Evolutionary conservation across 2,329 filamentous ascomycete genomes (phyloP).

Genomic region (Alternaria viburni): DNA sequence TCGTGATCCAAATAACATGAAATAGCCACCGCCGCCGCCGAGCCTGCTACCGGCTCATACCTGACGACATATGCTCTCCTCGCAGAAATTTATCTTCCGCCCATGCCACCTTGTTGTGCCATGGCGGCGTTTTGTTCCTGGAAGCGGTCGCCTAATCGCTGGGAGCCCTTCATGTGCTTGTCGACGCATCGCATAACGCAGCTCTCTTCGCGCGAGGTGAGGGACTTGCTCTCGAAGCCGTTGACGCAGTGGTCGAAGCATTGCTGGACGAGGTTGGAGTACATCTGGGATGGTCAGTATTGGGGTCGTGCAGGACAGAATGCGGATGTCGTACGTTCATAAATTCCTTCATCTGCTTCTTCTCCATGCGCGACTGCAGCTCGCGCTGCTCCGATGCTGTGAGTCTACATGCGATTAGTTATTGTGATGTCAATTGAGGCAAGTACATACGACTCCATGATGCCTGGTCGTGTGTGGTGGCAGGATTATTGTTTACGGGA

Average conservation of each 20-base stretch:
- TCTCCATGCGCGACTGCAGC: conserved; percentile 93
- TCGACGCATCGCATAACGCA: conserved; percentile 95
- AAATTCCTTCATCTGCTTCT: conserved; percentile 98
- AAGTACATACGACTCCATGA: conserved; percentile 48
- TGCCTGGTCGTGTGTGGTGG: neutral
- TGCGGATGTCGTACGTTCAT: conserved; percentile 75
- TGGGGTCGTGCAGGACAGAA: neutral
- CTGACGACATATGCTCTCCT: neutral
- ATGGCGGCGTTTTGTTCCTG: conserved; percentile 73
- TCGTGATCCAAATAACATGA: neutral
- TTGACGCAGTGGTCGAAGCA: conserved; percentile 98
- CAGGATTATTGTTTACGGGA: neutral
- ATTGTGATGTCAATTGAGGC: neutral
- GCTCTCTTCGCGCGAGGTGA: conserved; percentile 84
- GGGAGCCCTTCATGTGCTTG: conserved; percentile 92
- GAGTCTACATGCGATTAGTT: conserved; percentile 60
- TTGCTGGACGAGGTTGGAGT: conserved; percentile 77
- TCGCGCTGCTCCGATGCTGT: conserved; percentile 84
- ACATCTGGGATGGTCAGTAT: conserved; percentile 59
- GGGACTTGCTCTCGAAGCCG: conserved; percentile 97
- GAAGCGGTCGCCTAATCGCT: conserved; percentile 91
- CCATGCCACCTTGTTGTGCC: conserved; percentile 61
- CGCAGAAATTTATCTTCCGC: neutral
- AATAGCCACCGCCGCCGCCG: neutral
- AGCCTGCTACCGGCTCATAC: neutral